These are phyloP conservation scores for Castanopsis chinensis DNA, from an alignment of 306 rosid genomes.

Conservation along the genomic window DNA sequence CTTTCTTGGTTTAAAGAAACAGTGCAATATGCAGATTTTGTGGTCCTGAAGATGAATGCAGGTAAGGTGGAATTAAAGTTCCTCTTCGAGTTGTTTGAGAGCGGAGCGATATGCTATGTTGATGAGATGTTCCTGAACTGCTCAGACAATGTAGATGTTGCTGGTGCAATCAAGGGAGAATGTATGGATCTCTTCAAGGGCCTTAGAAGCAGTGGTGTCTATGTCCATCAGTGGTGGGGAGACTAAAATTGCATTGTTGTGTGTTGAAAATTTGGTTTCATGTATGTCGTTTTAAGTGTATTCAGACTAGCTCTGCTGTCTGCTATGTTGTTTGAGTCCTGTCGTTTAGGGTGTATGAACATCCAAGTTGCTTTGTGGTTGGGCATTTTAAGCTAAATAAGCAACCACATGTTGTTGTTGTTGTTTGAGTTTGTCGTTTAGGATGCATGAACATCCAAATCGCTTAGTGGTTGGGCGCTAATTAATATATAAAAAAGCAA, in stretches of 20 bases:
- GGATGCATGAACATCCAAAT: constrained; percentile 28
- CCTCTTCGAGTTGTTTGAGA: constrained; percentile 57
- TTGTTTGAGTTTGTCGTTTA: constrained; percentile 12
- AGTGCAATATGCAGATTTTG: constrained; percentile 60
- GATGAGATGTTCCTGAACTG: constrained; percentile 82
- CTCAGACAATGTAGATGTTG: constrained; percentile 36
- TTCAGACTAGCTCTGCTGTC: constrained; percentile 8
- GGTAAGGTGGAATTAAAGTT: constrained; percentile 66
- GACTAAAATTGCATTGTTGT: constrained; percentile 20
- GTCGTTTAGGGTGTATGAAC: constrained; percentile 25
- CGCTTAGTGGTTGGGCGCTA: constrained; percentile 53
- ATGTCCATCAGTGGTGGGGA: constrained; percentile 94
- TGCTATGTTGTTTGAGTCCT: constrained; percentile 4
- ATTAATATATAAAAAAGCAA: constrained; percentile 44
- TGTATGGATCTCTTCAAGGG: constrained; percentile 67
- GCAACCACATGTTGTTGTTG: constrained; percentile 37
- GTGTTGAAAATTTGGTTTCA: constrained; percentile 23
- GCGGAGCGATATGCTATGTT: constrained; percentile 68
- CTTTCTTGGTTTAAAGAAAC: constrained; percentile 84
- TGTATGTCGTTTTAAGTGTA: constrained; percentile 17
- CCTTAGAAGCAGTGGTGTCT: constrained; percentile 72
- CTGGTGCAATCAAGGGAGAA: constrained; percentile 28
- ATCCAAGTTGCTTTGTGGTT: constrained; percentile 45
- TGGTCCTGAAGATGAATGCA: constrained; percentile 84
- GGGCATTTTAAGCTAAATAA: constrained; percentile 51